A percentile compares a stretch with the other conserved stretches of the same genome.
These are phyloP conservation scores for Gaeumannomyces tritici DNA, from an alignment of 2,329 filamentous ascomycete genomes.

Conservation along the genomic window DNA sequence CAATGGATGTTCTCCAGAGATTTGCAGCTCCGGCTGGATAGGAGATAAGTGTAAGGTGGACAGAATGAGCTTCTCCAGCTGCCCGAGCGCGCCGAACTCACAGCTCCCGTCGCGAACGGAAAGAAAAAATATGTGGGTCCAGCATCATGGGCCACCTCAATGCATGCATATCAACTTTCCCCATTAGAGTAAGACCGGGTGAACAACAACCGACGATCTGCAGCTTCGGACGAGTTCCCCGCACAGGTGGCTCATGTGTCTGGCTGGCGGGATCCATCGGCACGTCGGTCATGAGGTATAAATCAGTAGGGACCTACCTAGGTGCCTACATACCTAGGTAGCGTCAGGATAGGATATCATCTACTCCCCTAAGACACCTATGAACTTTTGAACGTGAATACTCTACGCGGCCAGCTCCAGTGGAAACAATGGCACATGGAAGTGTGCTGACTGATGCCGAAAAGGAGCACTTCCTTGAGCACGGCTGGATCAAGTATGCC, in stretches of 20 bases:
- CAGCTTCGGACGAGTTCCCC: neutral
- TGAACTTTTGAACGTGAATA: no score
- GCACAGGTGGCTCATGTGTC: neutral
- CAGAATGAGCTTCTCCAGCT: no score
- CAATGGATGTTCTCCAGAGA: no score
- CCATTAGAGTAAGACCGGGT: neutral
- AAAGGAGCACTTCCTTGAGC: slow-evolving; percentile 28
- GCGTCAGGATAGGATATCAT: neutral
- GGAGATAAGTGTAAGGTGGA: no score
- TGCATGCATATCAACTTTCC: no score
- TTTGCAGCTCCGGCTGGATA: no score
- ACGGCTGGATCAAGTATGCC: slow-evolving; percentile 28
- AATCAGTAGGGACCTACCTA: no score
- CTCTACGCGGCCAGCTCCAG: neutral
- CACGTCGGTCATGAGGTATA: neutral
- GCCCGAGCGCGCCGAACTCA: neutral
- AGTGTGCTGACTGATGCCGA: slow-evolving; percentile 24
- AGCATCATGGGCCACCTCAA: no score
- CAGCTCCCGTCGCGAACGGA: neutral
- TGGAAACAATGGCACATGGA: neutral
- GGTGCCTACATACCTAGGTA: no score
- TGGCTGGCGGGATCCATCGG: no score
- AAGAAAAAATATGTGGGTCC: neutral
- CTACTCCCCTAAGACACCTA: neutral
- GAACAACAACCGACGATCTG: neutral